Evolutionary conservation across 2,329 filamentous ascomycete genomes (phyloP).

Genomic region (Aplosporella prunicola): DNA sequence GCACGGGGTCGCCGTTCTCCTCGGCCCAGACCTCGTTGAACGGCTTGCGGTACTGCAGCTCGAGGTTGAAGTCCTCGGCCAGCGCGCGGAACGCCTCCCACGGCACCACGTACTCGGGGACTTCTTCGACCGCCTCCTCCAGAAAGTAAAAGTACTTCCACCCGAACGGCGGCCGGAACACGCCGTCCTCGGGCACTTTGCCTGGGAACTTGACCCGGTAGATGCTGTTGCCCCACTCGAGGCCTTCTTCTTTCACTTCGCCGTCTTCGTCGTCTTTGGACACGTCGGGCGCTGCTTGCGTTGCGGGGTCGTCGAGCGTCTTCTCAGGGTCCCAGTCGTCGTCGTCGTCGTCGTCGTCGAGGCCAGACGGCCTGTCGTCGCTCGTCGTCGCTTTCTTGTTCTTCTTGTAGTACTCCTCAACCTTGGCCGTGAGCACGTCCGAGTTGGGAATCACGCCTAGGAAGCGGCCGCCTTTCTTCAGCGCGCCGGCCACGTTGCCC

Average conservation of each 20-base stretch:
- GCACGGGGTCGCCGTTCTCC: slow-evolving; percentile 72
- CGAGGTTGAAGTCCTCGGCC: slow-evolving; percentile 93
- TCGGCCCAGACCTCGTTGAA: slow-evolving; percentile 88
- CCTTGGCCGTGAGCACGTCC: slow-evolving; percentile 71
- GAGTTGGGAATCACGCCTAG: slow-evolving; percentile 96
- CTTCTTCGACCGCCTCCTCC: slow-evolving; percentile 89
- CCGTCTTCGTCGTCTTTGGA: slow-evolving; percentile 27
- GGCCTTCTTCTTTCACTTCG: slow-evolving; percentile 35
- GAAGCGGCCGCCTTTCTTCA: slow-evolving; percentile 92
- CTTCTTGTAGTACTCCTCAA: slow-evolving; percentile 64
- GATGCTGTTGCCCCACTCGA: slow-evolving; percentile 87
- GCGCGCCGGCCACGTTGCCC: slow-evolving; percentile 75
- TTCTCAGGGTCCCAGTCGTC: slow-evolving; percentile 39
- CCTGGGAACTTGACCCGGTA: slow-evolving; percentile 85
- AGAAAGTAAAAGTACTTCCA: slow-evolving; percentile 99
- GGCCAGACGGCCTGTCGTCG: slow-evolving; percentile 18
- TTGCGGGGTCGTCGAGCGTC: slow-evolving; percentile 28
- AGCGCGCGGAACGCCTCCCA: slow-evolving; percentile 96
- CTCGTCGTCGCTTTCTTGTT: slow-evolving; percentile 29
- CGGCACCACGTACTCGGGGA: slow-evolving; percentile 94
- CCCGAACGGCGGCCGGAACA: slow-evolving; percentile 89
- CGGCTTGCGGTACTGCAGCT: slow-evolving; percentile 84
- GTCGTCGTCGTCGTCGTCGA: slow-evolving; percentile 29
- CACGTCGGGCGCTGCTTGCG: slow-evolving; percentile 26
- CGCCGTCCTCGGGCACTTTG: slow-evolving; percentile 70